Conservation (phyloP, 1,284 basidiomycete species). For the Psilocybe mexicana region DNA sequence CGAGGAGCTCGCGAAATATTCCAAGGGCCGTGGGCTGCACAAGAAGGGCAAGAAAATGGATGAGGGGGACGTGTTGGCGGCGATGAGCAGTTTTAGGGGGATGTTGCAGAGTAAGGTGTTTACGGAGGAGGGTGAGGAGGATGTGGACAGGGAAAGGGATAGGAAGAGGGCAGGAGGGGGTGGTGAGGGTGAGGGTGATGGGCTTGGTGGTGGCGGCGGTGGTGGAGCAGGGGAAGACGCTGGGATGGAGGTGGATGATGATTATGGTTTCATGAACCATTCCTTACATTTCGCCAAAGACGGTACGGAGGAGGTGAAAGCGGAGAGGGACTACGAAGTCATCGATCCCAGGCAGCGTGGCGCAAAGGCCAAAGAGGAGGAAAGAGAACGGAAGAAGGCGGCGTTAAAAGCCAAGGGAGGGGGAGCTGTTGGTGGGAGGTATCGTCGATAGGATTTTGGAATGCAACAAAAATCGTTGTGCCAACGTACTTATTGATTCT, state of each 20-base stretch:
- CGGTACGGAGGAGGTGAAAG: conserved; percentile 76
- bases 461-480: too few species aligned
- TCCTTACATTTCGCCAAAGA: conserved; percentile 78
- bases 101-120: conserved; percentile 56
- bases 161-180: too few species aligned
- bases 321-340: conserved; percentile 89
- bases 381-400: conserved; percentile 61
- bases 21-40: conserved; percentile 60
- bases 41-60: conserved; percentile 69
- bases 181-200: conserved; percentile 27
- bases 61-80: conserved; percentile 76
- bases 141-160: conserved; percentile 22
- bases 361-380: conserved; percentile 73
- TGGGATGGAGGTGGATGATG: conserved; percentile 80
- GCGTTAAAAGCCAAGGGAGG: conserved; percentile 35
- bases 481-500: not conserved
- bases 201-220: conserved; percentile 22
- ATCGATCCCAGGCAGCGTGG: conserved; percentile 75
- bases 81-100: conserved; percentile 71
- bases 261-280: conserved; percentile 80
- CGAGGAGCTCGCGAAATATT: conserved; percentile 80
- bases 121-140: conserved; percentile 36
- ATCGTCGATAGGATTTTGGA: conserved; percentile 8
- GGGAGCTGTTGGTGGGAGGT: conserved; percentile 27
- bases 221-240: conserved; percentile 38